A percentile compares a stretch with the other conserved stretches of the same genome.
These are phyloP conservation scores for Floccularia luteovirens DNA, from an alignment of 768 basidiomycete genomes.

Conservation along the genomic window DNA sequence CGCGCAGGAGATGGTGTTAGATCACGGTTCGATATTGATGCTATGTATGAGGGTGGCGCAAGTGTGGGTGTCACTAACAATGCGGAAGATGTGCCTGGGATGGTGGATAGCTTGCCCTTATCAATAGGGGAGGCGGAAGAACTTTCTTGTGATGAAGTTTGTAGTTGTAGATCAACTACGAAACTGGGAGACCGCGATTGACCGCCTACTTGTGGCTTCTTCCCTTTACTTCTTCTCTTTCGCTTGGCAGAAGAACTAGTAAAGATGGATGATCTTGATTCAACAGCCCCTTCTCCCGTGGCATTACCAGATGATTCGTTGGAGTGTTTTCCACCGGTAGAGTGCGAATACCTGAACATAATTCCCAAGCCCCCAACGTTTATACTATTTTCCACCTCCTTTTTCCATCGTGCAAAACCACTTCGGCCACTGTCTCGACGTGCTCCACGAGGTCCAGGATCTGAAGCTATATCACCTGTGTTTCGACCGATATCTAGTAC, in stretches of 20 bases:
- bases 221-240: constrained; percentile 14
- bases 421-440: constrained; percentile 18
- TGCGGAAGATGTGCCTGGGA: too few species aligned
- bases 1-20: constrained; percentile 17
- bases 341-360: constrained; percentile 32
- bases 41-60: constrained; percentile 22
- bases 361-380: constrained; percentile 27
- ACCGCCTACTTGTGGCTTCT: constrained; percentile 25
- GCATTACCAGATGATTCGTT: not conserved
- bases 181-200: constrained; percentile 27
- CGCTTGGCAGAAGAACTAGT: constrained; percentile 8
- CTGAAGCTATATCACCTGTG: not conserved
- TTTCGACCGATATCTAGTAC: constrained; percentile 14
- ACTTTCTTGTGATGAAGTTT: constrained; percentile 15
- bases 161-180: constrained; percentile 23
- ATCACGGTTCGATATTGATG: constrained; percentile 14
- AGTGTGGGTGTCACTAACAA: constrained; percentile 8
- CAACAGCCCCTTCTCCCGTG: constrained; percentile 8
- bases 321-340: constrained; percentile 10
- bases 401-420: constrained; percentile 36
- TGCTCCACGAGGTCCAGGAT: not conserved
- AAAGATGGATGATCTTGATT: constrained; percentile 20
- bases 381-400: constrained; percentile 32
- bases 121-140: too few species aligned
- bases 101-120: too few species aligned